phyloP scores from a whole-genome alignment of 2,329 filamentous ascomycete species.

The Talaromyces sp. region DNA sequence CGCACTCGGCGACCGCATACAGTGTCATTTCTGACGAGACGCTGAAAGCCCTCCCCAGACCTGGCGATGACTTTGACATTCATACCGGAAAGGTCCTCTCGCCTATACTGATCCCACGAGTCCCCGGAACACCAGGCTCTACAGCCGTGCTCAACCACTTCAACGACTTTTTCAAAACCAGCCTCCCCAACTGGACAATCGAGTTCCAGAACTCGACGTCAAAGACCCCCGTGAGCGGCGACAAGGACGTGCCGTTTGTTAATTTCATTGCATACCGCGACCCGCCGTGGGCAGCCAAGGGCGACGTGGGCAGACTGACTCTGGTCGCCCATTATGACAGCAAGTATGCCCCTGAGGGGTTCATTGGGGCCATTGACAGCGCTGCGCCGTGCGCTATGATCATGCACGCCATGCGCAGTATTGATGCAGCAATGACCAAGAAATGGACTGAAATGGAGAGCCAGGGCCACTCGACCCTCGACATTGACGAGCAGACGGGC shows the following conservation, averaged over 20 bases:
- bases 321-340: constrained; percentile 94
- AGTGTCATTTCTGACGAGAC: constrained; percentile 67
- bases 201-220: constrained; percentile 87
- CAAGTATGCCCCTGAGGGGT: constrained; percentile 72
- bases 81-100: constrained; percentile 69
- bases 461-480: constrained; percentile 46
- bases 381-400: constrained; percentile 93
- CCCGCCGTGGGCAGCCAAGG: constrained; percentile 70
- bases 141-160: constrained; percentile 73
- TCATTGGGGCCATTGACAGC: constrained; percentile 90
- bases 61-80: constrained; percentile 73
- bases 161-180: constrained; percentile 68
- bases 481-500: constrained; percentile 69
- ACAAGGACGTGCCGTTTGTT: constrained; percentile 69
- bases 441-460: constrained; percentile 74
- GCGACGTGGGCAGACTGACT: constrained; percentile 74
- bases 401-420: constrained; percentile 73
- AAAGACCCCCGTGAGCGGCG: constrained; percentile 69
- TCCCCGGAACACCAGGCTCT: constrained; percentile 79
- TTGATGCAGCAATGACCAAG: constrained; percentile 71
- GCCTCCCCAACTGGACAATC: constrained; percentile 74
- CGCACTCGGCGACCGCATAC: constrained; percentile 41
- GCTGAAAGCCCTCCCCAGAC: constrained; percentile 65
- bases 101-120: constrained; percentile 80
- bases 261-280: constrained; percentile 86